Evolutionary conservation across 148 eudicot species (phyloP).

Genomic region (Cornus kousa): DNA sequence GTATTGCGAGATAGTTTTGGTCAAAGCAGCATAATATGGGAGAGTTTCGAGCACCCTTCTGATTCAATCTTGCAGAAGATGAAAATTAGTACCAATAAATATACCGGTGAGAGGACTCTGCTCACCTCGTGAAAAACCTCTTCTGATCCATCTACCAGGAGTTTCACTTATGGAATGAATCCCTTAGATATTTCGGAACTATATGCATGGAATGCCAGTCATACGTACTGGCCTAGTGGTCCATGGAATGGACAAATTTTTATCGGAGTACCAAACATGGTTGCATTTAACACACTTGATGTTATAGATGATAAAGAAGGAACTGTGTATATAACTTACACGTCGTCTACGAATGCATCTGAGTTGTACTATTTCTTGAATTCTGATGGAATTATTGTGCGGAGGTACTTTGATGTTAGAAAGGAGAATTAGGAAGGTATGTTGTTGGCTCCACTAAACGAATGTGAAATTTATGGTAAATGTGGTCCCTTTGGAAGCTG

Average conservation of each 20-base stretch:
- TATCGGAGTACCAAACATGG: constrained; percentile 6
- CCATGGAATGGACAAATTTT: constrained; percentile 30
- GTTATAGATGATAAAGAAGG: neutral
- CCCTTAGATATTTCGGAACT: constrained; percentile 11
- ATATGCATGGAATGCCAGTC: constrained; percentile 20
- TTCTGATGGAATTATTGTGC: constrained; percentile 11
- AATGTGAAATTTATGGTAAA: constrained; percentile 11
- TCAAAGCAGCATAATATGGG: constrained; percentile 23
- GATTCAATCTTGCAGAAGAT: constrained; percentile 1
- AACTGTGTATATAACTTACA: neutral
- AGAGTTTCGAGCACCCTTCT: constrained; percentile 33
- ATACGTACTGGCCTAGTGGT: constrained; percentile 29
- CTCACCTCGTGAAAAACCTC: constrained; percentile 28
- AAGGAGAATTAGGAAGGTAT: constrained; percentile 9
- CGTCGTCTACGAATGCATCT: neutral
- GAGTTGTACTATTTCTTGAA: constrained; percentile 4
- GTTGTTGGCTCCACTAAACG: constrained; percentile 8
- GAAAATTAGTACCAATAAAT: constrained; percentile 15
- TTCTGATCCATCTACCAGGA: constrained; percentile 32
- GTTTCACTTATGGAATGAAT: constrained; percentile 16
- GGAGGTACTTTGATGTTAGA: constrained; percentile 9
- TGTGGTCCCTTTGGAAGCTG: no score
- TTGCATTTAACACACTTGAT: neutral
- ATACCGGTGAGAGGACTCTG: neutral
- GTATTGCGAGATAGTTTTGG: constrained; percentile 14